These are phyloP conservation scores for Lasiodiplodia citricola DNA, from an alignment of 2,329 filamentous ascomycete genomes.

Conservation along the genomic window DNA sequence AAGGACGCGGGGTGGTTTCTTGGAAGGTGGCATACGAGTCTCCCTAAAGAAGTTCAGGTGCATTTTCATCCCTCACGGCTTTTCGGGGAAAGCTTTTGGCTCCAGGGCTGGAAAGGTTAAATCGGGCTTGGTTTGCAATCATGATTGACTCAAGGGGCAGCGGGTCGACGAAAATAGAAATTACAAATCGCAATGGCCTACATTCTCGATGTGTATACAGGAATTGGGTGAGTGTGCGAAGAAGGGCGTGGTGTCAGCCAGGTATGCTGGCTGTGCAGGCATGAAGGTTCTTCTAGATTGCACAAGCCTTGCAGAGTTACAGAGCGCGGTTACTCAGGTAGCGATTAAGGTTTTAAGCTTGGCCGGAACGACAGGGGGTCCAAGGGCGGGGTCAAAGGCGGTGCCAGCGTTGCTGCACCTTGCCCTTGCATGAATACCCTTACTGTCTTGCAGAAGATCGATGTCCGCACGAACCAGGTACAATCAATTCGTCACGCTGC, in stretches of 20 bases:
- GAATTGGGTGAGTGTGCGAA: neutral
- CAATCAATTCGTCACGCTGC: neutral
- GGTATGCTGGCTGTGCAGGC: neutral
- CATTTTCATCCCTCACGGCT: too few species aligned
- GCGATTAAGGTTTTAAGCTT: slow-evolving; percentile 21
- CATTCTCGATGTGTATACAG: neutral
- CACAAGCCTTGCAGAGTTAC: neutral
- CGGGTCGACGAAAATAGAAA: neutral
- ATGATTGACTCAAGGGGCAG: neutral
- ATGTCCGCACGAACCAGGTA: slow-evolving; percentile 4
- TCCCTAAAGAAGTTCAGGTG: neutral
- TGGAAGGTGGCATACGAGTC: neutral
- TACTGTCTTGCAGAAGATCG: neutral
- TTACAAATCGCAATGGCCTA: neutral
- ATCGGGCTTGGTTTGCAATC: neutral
- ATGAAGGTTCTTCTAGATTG: neutral
- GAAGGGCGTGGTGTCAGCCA: neutral
- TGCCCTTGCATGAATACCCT: slow-evolving; percentile 13
- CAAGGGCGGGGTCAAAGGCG: neutral
- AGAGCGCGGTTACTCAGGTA: neutral
- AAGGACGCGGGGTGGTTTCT: neutral
- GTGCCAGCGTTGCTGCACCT: neutral
- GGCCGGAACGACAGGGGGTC: neutral
- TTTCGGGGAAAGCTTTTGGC: neutral
- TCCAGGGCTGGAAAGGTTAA: neutral